Percentiles rank a stretch among this genome's conserved stretches.
Conservation (phyloP, 2,329 filamentous ascomycete species). For the Colletotrichum zoysiae region DNA sequence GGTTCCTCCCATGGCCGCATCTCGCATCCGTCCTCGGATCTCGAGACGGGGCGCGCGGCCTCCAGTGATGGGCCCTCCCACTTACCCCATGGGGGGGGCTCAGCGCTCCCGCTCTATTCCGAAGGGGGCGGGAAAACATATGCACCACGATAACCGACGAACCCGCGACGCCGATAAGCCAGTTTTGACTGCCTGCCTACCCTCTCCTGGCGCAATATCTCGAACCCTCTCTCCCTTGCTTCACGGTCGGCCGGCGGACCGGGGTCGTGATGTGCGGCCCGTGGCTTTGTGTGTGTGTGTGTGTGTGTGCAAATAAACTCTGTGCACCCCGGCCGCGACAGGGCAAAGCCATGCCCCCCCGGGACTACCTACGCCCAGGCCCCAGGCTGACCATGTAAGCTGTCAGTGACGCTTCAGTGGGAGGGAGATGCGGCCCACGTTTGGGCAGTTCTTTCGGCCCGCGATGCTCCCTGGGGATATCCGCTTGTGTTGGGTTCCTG, state of each 20-base stretch:
- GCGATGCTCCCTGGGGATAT: neutral
- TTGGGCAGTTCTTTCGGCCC: neutral
- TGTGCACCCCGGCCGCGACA: neutral
- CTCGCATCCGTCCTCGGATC: neutral
- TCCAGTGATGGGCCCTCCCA: conserved; percentile 32
- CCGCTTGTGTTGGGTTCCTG: neutral
- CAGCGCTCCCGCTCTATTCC: conserved; percentile 39
- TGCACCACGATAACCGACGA: conserved; percentile 33
- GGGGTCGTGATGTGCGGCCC: neutral
- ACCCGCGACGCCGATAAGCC: conserved; percentile 25
- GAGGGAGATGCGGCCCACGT: conserved; percentile 5
- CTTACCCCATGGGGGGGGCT: conserved; percentile 39
- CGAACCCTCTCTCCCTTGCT: neutral
- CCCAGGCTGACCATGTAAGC: conserved; percentile 13
- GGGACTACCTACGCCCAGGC: conserved; percentile 20
- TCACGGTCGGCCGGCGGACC: neutral
- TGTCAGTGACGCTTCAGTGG: conserved; percentile 29
- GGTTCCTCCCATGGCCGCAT: conserved; percentile 35
- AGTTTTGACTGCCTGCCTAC: conserved; percentile 29
- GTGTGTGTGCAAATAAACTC: neutral
- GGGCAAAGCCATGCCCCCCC: conserved; percentile 7
- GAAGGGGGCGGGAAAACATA: neutral
- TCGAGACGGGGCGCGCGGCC: neutral
- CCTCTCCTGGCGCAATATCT: neutral
- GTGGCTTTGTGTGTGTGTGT: neutral